Conservation (phyloP, 306 rosid species). For the Hippophae rhamnoides region DNA sequence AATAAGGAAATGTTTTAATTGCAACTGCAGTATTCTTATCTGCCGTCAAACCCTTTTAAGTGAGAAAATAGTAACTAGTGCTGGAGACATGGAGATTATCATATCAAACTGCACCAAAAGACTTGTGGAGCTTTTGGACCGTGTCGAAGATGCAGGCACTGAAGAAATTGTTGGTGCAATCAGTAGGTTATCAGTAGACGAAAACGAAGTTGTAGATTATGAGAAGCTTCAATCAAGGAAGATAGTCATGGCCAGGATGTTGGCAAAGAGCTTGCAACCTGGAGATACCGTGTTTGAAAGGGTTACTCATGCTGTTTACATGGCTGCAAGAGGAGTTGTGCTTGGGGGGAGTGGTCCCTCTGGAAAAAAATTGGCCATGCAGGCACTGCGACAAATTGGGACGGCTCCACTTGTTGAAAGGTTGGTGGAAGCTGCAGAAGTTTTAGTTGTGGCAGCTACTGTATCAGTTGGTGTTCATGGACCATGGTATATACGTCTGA, state of each 20-base stretch:
- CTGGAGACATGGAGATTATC: slow-evolving; percentile 42
- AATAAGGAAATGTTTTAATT: no score
- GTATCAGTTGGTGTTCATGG: slow-evolving; percentile 70
- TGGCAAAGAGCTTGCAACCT: slow-evolving; percentile 74
- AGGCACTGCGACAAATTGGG: slow-evolving; percentile 70
- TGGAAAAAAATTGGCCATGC: slow-evolving; percentile 63
- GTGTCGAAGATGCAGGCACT: slow-evolving; percentile 47
- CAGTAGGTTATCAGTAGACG: slow-evolving; percentile 26
- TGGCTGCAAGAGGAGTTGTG: slow-evolving; percentile 58
- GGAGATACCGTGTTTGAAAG: slow-evolving; percentile 82
- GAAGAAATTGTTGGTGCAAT: slow-evolving; percentile 63
- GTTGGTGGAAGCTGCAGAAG: slow-evolving; percentile 58
- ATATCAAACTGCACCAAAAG: slow-evolving; percentile 36
- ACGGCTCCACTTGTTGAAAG: slow-evolving; percentile 39
- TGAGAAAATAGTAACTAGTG: slow-evolving; percentile 36
- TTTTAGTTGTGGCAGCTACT: slow-evolving; percentile 69
- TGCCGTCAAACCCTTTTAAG: slow-evolving; percentile 71
- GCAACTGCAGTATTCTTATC: slow-evolving; percentile 65
- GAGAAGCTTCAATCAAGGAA: slow-evolving; percentile 42
- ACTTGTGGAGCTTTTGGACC: slow-evolving; percentile 44
- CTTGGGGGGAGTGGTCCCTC: slow-evolving; percentile 61
- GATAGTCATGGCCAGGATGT: slow-evolving; percentile 52
- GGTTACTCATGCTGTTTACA: slow-evolving; percentile 53
- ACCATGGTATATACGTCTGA: slow-evolving; percentile 60
- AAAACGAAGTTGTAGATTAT: slow-evolving; percentile 22